phyloP scores from a whole-genome alignment of 306 rosid genomes.

The Vicia faba region DNA sequence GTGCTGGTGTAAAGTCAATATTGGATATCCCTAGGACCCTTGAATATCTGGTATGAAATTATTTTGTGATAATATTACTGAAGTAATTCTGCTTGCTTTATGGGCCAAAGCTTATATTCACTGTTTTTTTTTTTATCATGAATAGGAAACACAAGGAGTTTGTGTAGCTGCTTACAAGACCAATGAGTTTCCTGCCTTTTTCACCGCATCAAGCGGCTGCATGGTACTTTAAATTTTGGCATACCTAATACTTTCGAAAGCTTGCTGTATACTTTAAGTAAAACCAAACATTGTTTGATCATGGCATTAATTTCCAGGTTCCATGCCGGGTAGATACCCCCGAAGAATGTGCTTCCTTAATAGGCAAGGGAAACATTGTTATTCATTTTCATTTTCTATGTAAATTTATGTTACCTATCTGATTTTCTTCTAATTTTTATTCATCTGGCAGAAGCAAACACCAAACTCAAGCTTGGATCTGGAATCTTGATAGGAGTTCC shows the following conservation, averaged over 20 bases:
- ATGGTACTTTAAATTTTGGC: conserved; percentile 55
- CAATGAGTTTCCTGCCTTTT: conserved; percentile 92
- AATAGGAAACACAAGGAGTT: conserved; percentile 90
- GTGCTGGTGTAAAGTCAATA: conserved; percentile 95
- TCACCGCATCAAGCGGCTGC: conserved; percentile 84
- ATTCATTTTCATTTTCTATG: conserved; percentile 5
- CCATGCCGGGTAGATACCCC: conserved; percentile 80
- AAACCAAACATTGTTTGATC: conserved; percentile 30
- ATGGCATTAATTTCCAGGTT: conserved; percentile 52
- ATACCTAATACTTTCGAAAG: conserved; percentile 2
- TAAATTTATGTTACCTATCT: conserved; percentile 7
- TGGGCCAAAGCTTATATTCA: conserved; percentile 9
- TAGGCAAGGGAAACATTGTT: conserved; percentile 55
- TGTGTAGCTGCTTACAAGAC: conserved; percentile 85
- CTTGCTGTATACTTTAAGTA: conserved; percentile 18
- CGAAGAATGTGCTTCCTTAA: conserved; percentile 75
- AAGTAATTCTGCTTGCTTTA: conserved; percentile 5
- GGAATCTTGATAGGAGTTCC: conserved; percentile 88
- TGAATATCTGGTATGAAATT: conserved; percentile 70
- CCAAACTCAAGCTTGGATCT: conserved; percentile 67
- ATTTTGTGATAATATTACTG: conserved; percentile 30
- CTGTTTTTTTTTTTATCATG: conserved; percentile 19
- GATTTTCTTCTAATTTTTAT: conserved; percentile 8
- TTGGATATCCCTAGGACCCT: conserved; percentile 89
- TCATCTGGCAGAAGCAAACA: conserved; percentile 60